Evolutionary conservation across 805 yeast species (phyloP).

Genomic region (Barnettozyma californica): DNA sequence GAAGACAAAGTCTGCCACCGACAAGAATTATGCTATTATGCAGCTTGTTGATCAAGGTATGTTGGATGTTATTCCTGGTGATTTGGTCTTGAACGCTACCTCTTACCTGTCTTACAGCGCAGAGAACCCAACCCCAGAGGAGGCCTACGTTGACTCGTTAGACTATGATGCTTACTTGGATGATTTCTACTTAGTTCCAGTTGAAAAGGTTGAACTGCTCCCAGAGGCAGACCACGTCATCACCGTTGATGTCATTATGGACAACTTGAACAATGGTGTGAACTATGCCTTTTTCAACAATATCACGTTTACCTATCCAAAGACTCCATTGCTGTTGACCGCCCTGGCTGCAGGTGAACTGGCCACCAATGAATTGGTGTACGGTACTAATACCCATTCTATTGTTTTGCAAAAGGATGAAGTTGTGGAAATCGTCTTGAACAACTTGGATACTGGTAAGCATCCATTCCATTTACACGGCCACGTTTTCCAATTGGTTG

Average conservation of each 20-base stretch:
- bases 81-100: constrained; percentile 66
- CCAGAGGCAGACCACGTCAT: constrained; percentile 68
- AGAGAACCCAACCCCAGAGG: constrained; percentile 36
- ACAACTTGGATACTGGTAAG: constrained; percentile 74
- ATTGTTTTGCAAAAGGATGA: constrained; percentile 22
- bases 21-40: constrained; percentile 75
- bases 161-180: constrained; percentile 52
- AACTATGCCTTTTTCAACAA: constrained; percentile 97
- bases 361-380: constrained; percentile 47
- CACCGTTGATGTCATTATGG: constrained; percentile 75
- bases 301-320: constrained; percentile 70
- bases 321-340: constrained; percentile 79
- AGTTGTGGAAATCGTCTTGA: constrained; percentile 68
- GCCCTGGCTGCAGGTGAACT: constrained; percentile 67
- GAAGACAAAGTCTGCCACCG: constrained; percentile 58
- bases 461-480: constrained; percentile 82
- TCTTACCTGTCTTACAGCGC: constrained; percentile 60
- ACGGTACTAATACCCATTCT: constrained; percentile 47
- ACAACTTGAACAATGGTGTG: constrained; percentile 77
- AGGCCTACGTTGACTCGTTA: constrained; percentile 41
- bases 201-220: constrained; percentile 44
- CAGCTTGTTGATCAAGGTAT: constrained; percentile 75
- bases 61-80: constrained; percentile 71
- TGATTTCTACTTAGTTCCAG: constrained; percentile 73
- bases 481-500: constrained; percentile 59